Percentiles rank a stretch among this genome's conserved stretches.
phyloP scores from a whole-genome alignment of 1,284 basidiomycete genomes.

The Ceratobasidium sp. region DNA sequence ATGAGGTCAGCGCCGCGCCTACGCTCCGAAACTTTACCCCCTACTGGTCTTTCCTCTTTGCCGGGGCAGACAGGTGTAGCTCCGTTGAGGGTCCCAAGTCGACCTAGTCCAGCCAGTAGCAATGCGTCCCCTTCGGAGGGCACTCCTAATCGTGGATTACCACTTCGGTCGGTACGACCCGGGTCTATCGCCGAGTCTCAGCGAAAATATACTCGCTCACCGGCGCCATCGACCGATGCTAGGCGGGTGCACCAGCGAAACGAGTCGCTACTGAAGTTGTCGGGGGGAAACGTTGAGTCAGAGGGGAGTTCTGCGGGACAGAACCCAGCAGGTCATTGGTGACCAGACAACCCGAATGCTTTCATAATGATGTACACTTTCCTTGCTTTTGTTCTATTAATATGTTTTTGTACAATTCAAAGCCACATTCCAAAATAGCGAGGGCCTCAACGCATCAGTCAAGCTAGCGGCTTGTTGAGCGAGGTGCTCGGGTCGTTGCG shows the following conservation, averaged over 20 bases:
- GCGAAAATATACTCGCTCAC: slow-evolving; percentile 17
- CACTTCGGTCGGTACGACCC: slow-evolving; percentile 12
- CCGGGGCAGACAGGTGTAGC: neutral
- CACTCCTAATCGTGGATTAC: neutral
- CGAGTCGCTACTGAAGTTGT: slow-evolving; percentile 20
- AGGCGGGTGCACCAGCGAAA: slow-evolving; percentile 10
- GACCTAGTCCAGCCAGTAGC: neutral
- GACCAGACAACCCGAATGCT: too few relatives aligned
- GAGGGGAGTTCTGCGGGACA: neutral
- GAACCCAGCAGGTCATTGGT: slow-evolving; percentile 10
- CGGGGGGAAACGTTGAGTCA: neutral
- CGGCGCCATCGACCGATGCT: slow-evolving; percentile 14
- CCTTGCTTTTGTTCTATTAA: too few relatives aligned
- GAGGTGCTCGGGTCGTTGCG: too few relatives aligned
- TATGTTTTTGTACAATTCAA: too few relatives aligned
- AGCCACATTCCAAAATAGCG: too few relatives aligned
- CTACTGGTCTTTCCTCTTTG: neutral
- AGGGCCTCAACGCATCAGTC: too few relatives aligned
- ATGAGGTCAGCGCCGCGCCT: slow-evolving; percentile 4
- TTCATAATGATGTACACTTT: too few relatives aligned
- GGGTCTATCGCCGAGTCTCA: slow-evolving; percentile 21
- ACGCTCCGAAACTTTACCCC: neutral
- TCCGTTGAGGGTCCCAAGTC: slow-evolving; percentile 1
- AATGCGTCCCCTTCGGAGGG: neutral
- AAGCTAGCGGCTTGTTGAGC: too few relatives aligned